phyloP scores from a whole-genome alignment of 1,139 yeast genomes.

The Magnusiomyces magnusii region DNA sequence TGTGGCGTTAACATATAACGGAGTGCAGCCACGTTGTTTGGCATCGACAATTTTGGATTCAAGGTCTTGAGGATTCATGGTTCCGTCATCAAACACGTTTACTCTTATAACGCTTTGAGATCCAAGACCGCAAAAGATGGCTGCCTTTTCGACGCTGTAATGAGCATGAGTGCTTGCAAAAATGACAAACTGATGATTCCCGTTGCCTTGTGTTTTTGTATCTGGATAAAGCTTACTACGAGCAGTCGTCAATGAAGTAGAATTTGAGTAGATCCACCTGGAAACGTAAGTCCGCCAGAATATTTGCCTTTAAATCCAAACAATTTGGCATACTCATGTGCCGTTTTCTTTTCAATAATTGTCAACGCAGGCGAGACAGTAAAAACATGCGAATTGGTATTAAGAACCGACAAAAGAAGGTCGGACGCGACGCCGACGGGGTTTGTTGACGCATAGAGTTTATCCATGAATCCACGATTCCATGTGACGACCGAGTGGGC shows the following conservation, averaged over 20 bases:
- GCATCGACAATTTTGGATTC: conserved; percentile 42
- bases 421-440: conserved; percentile 79
- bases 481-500: conserved; percentile 73
- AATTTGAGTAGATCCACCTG: conserved; percentile 89
- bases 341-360: conserved; percentile 62
- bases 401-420: conserved; percentile 56
- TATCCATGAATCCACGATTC: conserved; percentile 83
- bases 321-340: conserved; percentile 57
- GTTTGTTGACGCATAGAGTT: conserved; percentile 74
- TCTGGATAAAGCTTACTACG: conserved; percentile 60
- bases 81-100: conserved; percentile 48
- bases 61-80: conserved; percentile 46
- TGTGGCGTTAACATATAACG: conserved; percentile 71
- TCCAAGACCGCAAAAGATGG: conserved; percentile 71
- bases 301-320: conserved; percentile 49
- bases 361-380: conserved; percentile 81
- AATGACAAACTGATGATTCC: conserved; percentile 50
- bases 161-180: conserved; percentile 70
- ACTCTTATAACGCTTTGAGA: conserved; percentile 56
- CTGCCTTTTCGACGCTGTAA: conserved; percentile 77
- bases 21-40: conserved; percentile 50
- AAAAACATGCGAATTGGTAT: conserved; percentile 81
- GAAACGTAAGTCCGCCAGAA: conserved; percentile 78
- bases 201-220: conserved; percentile 58
- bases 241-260: conserved; percentile 74